These are phyloP conservation scores for Cicer pinnatifidum DNA, from an alignment of 306 rosid species.

Conservation along the genomic window DNA sequence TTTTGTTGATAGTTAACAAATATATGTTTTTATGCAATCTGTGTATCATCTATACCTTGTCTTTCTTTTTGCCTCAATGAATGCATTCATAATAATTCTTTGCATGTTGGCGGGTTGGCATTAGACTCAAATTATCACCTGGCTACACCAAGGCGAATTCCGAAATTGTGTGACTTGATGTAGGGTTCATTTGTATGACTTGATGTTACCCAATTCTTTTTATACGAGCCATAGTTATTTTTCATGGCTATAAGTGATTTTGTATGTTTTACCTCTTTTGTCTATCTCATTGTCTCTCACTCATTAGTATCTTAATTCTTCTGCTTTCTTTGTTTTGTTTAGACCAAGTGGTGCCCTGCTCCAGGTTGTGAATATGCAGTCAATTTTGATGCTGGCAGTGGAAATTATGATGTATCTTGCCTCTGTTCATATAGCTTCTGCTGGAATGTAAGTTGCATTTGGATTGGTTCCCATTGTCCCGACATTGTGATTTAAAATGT, in stretches of 20 bases:
- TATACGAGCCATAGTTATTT: neutral
- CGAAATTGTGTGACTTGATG: neutral
- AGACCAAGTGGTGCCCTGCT: slow-evolving; percentile 96
- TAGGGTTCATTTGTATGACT: slow-evolving; percentile 12
- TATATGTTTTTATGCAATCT: slow-evolving; percentile 2
- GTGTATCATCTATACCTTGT: neutral
- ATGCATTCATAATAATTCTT: neutral
- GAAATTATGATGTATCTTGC: slow-evolving; percentile 69
- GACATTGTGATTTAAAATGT: slow-evolving; percentile 5
- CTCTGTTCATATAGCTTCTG: slow-evolving; percentile 72
- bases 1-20: slow-evolving; percentile 21
- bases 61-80: neutral
- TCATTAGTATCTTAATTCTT: slow-evolving; percentile 20
- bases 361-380: slow-evolving; percentile 80
- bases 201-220: slow-evolving; percentile 17
- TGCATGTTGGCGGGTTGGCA: slow-evolving; percentile 27
- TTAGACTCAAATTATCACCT: slow-evolving; percentile 5
- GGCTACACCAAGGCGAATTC: slow-evolving; percentile 9
- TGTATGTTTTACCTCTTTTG: slow-evolving; percentile 17
- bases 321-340: slow-evolving; percentile 33
- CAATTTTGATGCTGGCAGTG: slow-evolving; percentile 62
- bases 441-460: slow-evolving; percentile 64
- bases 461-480: slow-evolving; percentile 32
- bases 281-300: neutral
- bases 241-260: slow-evolving; percentile 15